Conservation (phyloP, 2,329 filamentous ascomycete species). For the Fusarium floridanum region DNA sequence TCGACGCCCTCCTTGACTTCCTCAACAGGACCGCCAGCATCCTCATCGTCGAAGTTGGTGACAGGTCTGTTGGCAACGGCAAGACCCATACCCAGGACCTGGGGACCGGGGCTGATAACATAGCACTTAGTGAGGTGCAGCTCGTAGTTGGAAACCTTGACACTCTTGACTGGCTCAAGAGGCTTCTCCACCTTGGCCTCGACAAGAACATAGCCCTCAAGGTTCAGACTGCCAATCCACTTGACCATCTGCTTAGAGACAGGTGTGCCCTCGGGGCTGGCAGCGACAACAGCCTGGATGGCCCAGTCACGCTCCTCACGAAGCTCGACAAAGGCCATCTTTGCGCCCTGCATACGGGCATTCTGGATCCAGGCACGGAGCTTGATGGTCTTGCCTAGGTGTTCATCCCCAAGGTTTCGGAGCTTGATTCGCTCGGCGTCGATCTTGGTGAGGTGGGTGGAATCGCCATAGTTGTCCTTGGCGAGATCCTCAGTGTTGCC, state of each 20-base stretch:
- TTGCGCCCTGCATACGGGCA: conserved; percentile 87
- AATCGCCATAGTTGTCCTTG: conserved; percentile 84
- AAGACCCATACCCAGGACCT: conserved; percentile 69
- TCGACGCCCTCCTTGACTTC: conserved; percentile 60
- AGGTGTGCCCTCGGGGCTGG: conserved; percentile 72
- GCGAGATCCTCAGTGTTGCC: conserved; percentile 77
- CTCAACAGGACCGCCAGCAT: conserved; percentile 56
- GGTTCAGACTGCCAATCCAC: conserved; percentile 80
- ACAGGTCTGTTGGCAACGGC: conserved; percentile 67
- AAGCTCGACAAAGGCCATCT: conserved; percentile 91
- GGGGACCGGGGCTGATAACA: conserved; percentile 75
- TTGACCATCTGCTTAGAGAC: conserved; percentile 94
- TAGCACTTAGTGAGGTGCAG: conserved; percentile 90
- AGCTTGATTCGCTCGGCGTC: conserved; percentile 71
- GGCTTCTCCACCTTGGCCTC: conserved; percentile 86
- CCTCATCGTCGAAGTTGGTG: conserved; percentile 71
- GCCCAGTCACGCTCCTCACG: conserved; percentile 80
- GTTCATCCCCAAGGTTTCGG: conserved; percentile 71
- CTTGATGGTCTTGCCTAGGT: conserved; percentile 78
- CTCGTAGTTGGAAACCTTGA: conserved; percentile 83
- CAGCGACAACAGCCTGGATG: conserved; percentile 84
- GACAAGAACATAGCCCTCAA: conserved; percentile 86
- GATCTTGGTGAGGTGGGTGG: conserved; percentile 69
- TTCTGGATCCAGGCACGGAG: conserved; percentile 89
- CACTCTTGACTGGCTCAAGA: conserved; percentile 88